Evolutionary conservation across 305 asterid genomes (phyloP), one percentile per base, ranked within the genome.

Genomic region (Plantago rigida): DNA sequence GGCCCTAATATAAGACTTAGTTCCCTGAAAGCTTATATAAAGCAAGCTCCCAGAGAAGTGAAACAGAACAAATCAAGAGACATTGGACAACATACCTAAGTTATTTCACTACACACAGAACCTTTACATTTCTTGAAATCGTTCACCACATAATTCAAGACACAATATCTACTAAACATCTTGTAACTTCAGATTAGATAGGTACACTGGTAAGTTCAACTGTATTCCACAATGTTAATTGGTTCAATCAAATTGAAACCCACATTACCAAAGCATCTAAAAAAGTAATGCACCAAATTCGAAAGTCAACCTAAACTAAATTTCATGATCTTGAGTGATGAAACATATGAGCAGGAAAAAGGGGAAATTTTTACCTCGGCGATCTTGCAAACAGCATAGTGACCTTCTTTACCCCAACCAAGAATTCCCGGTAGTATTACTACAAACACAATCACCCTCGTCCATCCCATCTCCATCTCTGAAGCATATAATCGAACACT

Each of bases 381-480:
- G 60, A 91, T 82, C 80, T 83, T 82, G 82, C 98, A 91, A 73
- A 69, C 60, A 57, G 67, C 73, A 60, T 63, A 79, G 66, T 91
- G 98, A 9, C 98, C 98, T 54, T 87, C 93, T 67, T 82, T 84
- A 46, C 98, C 98, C 98, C 96, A 91, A 54, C 81, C 84, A 64
- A 66, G 69, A 69, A 65, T 65, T 17, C 47, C 34, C 42, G 87
- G 81, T 67, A 77, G 19, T 9, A 77, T 12, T 10, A 84, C 53
- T 59, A 79, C 13, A 62, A 80, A 39, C 26, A 72, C 39, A 10
- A 82, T 14, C 66, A 64, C 50, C 22, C 77, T 69, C 70, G 63
- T 67, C 71, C 94, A 87, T 87, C 48, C 56, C 82, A 67, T 73
- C 73, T 15, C 52, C 45, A 68, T 28, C 56, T 66, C 55, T 54